Conservation (phyloP, 352 stramenopile species). For the Pythium pyrilobum region DNA sequence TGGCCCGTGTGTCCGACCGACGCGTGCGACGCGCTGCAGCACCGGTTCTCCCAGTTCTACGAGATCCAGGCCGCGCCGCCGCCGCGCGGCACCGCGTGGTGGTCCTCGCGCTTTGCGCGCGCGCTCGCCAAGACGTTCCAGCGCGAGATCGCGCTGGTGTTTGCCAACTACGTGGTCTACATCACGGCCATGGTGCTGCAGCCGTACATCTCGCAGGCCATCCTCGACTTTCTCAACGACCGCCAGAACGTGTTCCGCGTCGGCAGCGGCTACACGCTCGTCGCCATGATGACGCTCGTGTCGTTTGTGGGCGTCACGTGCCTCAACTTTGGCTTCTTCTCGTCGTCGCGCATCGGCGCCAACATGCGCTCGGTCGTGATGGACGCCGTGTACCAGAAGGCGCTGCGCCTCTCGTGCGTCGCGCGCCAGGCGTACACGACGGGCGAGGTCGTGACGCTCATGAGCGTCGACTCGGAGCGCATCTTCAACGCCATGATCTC, state of each 20-base stretch:
- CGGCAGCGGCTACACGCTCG: constrained; percentile 24
- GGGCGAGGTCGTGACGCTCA: constrained; percentile 35
- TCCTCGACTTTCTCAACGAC: constrained; percentile 30
- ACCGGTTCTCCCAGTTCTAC: constrained; percentile 21
- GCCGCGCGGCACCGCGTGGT: not conserved
- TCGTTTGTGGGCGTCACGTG: constrained; percentile 30
- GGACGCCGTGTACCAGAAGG: constrained; percentile 37
- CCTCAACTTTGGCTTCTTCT: constrained; percentile 29
- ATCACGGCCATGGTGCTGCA: constrained; percentile 27
- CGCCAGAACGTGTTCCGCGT: constrained; percentile 23
- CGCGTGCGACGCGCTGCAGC: constrained; percentile 21
- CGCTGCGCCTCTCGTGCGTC: constrained; percentile 25
- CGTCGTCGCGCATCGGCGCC: constrained; percentile 23
- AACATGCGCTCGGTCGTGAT: constrained; percentile 35
- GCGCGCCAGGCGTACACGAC: constrained; percentile 29
- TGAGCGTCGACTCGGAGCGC: constrained; percentile 33
- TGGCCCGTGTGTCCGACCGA: constrained; percentile 28
- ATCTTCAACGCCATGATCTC: constrained; percentile 32
- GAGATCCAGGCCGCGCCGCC: constrained; percentile 1
- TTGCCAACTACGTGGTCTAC: constrained; percentile 25
- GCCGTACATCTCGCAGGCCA: constrained; percentile 28
- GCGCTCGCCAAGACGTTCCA: constrained; percentile 23
- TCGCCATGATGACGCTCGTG: constrained; percentile 24
- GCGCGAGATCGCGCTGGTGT: constrained; percentile 20
- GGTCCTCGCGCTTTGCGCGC: constrained; percentile 19